Evolutionary conservation across 768 basidiomycete genomes (phyloP), one percentile per base, ranked within the genome.

Genomic region (Lentinula sp.): DNA sequence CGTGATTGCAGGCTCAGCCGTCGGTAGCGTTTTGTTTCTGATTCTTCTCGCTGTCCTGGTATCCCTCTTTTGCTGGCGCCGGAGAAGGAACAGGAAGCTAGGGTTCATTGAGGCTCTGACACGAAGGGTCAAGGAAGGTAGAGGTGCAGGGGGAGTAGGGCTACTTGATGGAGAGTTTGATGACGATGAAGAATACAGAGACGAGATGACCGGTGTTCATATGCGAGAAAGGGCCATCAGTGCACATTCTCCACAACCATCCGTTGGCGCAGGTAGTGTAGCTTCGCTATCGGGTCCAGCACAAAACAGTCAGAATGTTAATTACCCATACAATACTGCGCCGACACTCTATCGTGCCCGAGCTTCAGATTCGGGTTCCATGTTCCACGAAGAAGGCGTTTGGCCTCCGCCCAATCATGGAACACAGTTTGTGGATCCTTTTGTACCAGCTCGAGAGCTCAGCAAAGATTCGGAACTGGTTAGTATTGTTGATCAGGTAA

Each of bases 401-500:
- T 80, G 77, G 75, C 74, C 74, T 1, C 77, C 78, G 0, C 81
- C 80, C 1, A 71, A 61, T 1, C 71, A 70, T 28, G 66, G 58
- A 23, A 68, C 57, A 21, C 61, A 66, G 8, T 72, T 78, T 40
- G 73, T 78, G 5, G 79, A 80, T 62, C 79, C 78, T 0, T 74
- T 62, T 32, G 42, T 78, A 23, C 63, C 52, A 15, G 56, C 61
- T 43, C 11, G 42, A 32, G 51, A 51, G 15, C 40, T 56, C 11
- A 28, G 23, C n/a, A 73, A 70, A 55, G 69, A 74, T 32, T 70
- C 74, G 28, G 72, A 77, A 31, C 61, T 80, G 8, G 57, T 70
- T n/a, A 70, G 65, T 8, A 80, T 83, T 51, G 76, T 82, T 8
- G 75, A 80, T 59, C 75, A 80, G 52, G 75, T 82, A 1, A 82